Evolutionary conservation across 768 basidiomycete species (phyloP), one percentile per base, ranked within the genome.

Genomic region (Coprinopsis cinerea): DNA sequence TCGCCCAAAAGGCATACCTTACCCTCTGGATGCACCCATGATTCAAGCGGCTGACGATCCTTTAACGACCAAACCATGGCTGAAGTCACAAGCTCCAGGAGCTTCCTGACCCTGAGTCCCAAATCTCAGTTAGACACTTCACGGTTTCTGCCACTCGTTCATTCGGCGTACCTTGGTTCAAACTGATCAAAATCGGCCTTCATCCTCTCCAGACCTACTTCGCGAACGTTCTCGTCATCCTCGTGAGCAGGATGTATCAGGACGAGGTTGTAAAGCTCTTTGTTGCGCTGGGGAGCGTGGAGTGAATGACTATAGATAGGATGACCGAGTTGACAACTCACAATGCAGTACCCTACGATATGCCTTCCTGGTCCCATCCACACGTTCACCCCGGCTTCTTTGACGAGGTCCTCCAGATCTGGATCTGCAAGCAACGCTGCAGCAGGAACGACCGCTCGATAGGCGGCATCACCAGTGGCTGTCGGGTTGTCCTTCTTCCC

Each of bases 391-490:
- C 79, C 75, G 0, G 75, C 67, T 1, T 57, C 61, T 13, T 84
- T 79, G 0, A 82, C 69, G 11, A 85, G 64, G 1, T 59, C 49
- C 50, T 62, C 67, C 23, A 85, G 67, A 4, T 79, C 77, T 0
- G 77, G 77, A 53, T 85, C 78, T 9, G 60, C 57, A 10, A 78
- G 48, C 59, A 84, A 65, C 1, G 65, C 30, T 58, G 65, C 51
- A 0, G 78, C 68, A 2, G 75, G 67, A 28, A 85, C 66, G 24
- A 74, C 66, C 3, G 78, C 77, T 44, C 83, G 73, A 56, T 82
- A 85, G 0, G 80, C 83, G 0, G 79, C 76, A 55, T 85, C 81
- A 0, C 82, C 84, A 0, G 84, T 84, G 3, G 78, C 69, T 0
- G 71, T 71, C 0, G 75, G 68, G 30, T 68, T 67, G 37, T 75